These are phyloP conservation scores for Candida suzukii DNA, from an alignment of 805 yeast genomes.

Conservation along the genomic window DNA sequence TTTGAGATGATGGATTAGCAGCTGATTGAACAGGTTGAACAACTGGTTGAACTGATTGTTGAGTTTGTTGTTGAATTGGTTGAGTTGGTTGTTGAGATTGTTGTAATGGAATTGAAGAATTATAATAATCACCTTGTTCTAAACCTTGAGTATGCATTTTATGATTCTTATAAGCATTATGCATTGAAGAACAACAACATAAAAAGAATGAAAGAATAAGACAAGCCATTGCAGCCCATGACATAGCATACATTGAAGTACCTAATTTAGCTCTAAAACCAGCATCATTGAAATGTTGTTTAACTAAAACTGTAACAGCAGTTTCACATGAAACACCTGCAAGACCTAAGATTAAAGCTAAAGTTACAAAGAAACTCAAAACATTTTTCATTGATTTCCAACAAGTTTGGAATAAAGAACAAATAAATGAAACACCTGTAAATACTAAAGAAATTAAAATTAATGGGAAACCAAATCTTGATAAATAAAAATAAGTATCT, in stretches of 20 bases:
- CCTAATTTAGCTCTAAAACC: slow-evolving; percentile 44
- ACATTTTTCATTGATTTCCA: slow-evolving; percentile 49
- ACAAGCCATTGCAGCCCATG: slow-evolving; percentile 65
- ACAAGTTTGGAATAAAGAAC: slow-evolving; percentile 48
- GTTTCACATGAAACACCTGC: slow-evolving; percentile 69
- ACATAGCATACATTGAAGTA: slow-evolving; percentile 48
- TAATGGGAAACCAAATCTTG: slow-evolving; percentile 62
- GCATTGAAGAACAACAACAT: slow-evolving; percentile 43
- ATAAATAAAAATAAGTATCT: slow-evolving; percentile 52
- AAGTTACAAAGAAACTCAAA: slow-evolving; percentile 40
- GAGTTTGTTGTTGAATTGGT: slow-evolving; percentile 12
- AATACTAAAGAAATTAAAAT: slow-evolving; percentile 54
- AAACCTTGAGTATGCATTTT: slow-evolving; percentile 28
- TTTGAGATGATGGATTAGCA: slow-evolving; percentile 1
- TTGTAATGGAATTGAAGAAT: not conserved
- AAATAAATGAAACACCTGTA: slow-evolving; percentile 53
- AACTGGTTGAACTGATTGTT: slow-evolving; percentile 15
- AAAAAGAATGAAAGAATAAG: slow-evolving; percentile 43
- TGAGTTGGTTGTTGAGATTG: slow-evolving; percentile 10
- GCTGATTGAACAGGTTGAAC: slow-evolving; percentile 17
- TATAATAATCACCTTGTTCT: slow-evolving; percentile 9
- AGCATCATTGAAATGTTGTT: slow-evolving; percentile 51
- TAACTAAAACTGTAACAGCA: slow-evolving; percentile 72
- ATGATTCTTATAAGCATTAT: slow-evolving; percentile 45
- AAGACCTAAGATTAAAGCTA: slow-evolving; percentile 47